Conservation (phyloP, 1,284 basidiomycete genomes). For the Trichosporon coremiiforme region DNA sequence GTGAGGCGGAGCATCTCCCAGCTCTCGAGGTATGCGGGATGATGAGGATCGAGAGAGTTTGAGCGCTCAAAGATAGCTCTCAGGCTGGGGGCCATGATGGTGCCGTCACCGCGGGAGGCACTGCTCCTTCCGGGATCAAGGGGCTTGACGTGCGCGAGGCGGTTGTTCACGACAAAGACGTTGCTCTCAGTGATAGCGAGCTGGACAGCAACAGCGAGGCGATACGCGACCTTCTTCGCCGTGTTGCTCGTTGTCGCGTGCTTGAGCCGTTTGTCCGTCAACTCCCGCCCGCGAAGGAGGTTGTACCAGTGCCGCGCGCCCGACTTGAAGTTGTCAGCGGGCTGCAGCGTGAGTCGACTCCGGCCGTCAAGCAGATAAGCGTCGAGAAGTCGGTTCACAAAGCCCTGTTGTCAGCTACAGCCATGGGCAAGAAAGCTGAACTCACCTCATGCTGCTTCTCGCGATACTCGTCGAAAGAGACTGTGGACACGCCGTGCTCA, state of each 20-base stretch:
- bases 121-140: not conserved
- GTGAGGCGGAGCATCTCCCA: conserved; percentile 19
- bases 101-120: conserved; percentile 35
- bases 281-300: conserved; percentile 23
- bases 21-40: conserved; percentile 33
- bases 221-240: conserved; percentile 28
- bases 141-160: conserved; percentile 26
- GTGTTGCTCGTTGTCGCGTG: conserved; percentile 21
- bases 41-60: conserved; percentile 23
- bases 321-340: conserved; percentile 27
- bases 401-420: conserved; percentile 22
- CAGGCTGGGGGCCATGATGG: conserved; percentile 34
- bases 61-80: conserved; percentile 39
- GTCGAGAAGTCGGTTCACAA: conserved; percentile 26
- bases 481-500: conserved; percentile 22
- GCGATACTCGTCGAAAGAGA: conserved; percentile 21
- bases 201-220: conserved; percentile 38
- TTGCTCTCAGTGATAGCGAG: conserved; percentile 40
- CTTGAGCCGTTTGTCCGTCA: not conserved
- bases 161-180: conserved; percentile 35
- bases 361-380: conserved; percentile 27
- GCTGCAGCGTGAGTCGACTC: conserved; percentile 19
- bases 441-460: conserved; percentile 30
- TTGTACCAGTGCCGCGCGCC: conserved; percentile 30
- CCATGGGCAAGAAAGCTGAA: not conserved